Percentiles rank a stretch among this genome's conserved stretches.
phyloP scores from a whole-genome alignment of 345 rosid species.

The Acer campestre region DNA sequence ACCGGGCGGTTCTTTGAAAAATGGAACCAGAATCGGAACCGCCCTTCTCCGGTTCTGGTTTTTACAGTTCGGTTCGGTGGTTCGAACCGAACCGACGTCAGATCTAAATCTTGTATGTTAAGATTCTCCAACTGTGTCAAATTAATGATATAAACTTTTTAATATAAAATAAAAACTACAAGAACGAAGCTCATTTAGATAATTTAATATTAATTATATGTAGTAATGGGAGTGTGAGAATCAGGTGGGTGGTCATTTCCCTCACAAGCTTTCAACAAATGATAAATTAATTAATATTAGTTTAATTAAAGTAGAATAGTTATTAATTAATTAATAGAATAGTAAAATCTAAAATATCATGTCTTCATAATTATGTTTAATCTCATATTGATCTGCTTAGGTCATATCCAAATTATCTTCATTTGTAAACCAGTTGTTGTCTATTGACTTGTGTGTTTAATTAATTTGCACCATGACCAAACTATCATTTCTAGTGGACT shows the following conservation, averaged over 20 bases:
- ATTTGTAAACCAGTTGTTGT: not conserved
- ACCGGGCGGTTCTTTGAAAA: too few relatives aligned
- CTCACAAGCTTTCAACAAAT: slow-evolving; percentile 24
- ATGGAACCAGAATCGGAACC: too few relatives aligned
- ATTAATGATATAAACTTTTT: not conserved
- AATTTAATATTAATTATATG: not conserved
- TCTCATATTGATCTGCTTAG: slow-evolving; percentile 24
- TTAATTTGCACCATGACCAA: slow-evolving; percentile 8
- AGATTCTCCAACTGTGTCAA: slow-evolving; percentile 7
- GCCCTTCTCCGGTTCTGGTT: too few relatives aligned
- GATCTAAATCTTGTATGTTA: not conserved
- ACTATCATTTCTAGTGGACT: slow-evolving; percentile 15
- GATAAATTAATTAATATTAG: not conserved
- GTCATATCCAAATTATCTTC: slow-evolving; percentile 17
- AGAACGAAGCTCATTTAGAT: not conserved
- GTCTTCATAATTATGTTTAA: slow-evolving; percentile 24
- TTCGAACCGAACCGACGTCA: too few relatives aligned
- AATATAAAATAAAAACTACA: not conserved
- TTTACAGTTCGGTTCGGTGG: too few relatives aligned
- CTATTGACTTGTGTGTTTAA: not conserved
- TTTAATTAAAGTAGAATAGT: not conserved
- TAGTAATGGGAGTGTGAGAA: not conserved
- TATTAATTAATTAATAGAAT: not conserved
- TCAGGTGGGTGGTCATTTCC: not conserved
- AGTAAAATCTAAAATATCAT: slow-evolving; percentile 12